A percentile compares a stretch with the other conserved stretches of the same genome.
Conservation (phyloP, 495 filamentous ascomycete genomes). For the Penicillium nucicola region DNA sequence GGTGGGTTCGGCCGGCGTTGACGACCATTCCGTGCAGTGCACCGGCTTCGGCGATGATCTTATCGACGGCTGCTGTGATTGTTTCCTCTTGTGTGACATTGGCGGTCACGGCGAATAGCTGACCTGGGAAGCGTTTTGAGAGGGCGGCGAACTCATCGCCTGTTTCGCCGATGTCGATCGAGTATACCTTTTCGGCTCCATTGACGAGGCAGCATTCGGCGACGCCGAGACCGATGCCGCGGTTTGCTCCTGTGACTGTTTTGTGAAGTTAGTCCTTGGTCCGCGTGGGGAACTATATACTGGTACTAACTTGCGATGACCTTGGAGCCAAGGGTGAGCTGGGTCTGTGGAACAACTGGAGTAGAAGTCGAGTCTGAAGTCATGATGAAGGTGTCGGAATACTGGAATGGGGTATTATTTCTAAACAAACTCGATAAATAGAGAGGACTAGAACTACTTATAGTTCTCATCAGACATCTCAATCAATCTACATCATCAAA, state of each 20-base stretch:
- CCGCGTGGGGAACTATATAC: background rate
- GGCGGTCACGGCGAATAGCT: conserved; percentile 31
- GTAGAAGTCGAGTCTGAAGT: too few species aligned
- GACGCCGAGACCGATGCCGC: conserved; percentile 36
- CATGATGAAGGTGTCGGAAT: too few species aligned
- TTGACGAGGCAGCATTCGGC: conserved; percentile 41
- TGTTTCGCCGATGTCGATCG: conserved; percentile 38
- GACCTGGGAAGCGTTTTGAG: conserved; percentile 23
- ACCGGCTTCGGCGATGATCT: conserved; percentile 30
- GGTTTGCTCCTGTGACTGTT: conserved; percentile 38
- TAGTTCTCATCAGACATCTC: too few species aligned
- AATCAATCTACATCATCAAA: too few species aligned
- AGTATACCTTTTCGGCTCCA: conserved; percentile 35
- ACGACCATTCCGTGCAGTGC: conserved; percentile 36
- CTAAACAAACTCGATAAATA: too few species aligned
- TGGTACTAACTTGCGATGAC: conserved; percentile 15
- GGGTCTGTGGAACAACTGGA: conserved; percentile 6
- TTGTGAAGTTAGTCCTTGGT: too few species aligned
- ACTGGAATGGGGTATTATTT: too few species aligned
- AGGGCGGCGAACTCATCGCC: conserved; percentile 35
- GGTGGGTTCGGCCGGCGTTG: conserved; percentile 44
- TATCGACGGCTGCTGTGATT: conserved; percentile 34
- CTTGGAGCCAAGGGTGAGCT: conserved; percentile 14
- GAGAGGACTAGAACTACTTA: too few species aligned
- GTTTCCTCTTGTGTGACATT: conserved; percentile 37